phyloP scores from a whole-genome alignment of 192 early-diverging fungal genomes.

The Podila minutissima region DNA sequence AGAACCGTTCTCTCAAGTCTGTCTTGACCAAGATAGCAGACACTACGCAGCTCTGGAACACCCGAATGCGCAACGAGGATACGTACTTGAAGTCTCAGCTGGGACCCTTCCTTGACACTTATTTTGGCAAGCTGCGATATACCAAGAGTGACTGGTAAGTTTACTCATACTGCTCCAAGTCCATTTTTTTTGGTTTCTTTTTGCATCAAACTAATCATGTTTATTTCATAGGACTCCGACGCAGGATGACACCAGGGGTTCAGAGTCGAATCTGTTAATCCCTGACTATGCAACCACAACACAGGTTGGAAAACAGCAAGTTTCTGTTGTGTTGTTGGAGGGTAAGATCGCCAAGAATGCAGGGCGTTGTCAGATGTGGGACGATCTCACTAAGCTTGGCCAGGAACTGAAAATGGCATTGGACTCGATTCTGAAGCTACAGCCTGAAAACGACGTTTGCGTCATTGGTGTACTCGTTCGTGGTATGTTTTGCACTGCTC shows the following conservation, averaged over 20 bases:
- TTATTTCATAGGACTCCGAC: no score
- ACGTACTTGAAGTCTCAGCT: conserved; percentile 16
- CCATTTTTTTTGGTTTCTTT: no score
- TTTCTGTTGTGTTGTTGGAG: no score
- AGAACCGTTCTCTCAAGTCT: conserved; percentile 22
- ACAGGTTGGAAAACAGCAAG: no score
- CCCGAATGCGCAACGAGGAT: conserved; percentile 17
- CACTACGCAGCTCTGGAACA: conserved; percentile 27
- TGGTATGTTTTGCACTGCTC: conserved; percentile 7
- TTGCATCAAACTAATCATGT: no score
- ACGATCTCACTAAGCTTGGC: background rate
- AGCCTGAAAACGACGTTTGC: conserved; percentile 21
- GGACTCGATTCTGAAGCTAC: conserved; percentile 24
- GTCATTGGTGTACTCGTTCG: conserved; percentile 24
- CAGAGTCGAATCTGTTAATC: no score
- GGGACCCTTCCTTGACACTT: conserved; percentile 22
- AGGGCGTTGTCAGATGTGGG: no score
- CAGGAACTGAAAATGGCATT: conserved; percentile 25
- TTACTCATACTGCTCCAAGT: no score
- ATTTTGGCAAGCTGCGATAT: conserved; percentile 21
- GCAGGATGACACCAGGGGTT: no score
- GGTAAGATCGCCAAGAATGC: no score
- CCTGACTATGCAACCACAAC: no score
- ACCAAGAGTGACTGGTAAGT: conserved; percentile 32
- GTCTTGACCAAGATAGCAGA: conserved; percentile 30